These are phyloP conservation scores for Patellifolia procumbens DNA, from an alignment of 179 eudicot species.

Conservation along the genomic window DNA sequence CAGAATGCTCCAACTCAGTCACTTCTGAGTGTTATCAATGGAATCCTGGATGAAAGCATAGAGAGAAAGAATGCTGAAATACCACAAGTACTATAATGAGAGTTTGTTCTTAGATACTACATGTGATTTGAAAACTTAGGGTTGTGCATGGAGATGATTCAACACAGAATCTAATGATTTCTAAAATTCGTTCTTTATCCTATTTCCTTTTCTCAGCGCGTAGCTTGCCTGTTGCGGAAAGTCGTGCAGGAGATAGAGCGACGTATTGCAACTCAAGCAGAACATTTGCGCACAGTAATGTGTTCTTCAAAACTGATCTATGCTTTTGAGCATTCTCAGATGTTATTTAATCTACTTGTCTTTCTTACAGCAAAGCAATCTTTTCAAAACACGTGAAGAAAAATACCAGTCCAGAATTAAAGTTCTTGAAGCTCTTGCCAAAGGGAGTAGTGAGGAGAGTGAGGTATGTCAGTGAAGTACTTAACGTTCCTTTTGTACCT, in stretches of 20 bases:
- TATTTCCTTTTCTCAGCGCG: conserved; percentile 49
- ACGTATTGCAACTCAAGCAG: conserved; percentile 89
- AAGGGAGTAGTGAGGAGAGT: conserved; percentile 75
- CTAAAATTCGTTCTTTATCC: not conserved
- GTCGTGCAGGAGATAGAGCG: conserved; percentile 95
- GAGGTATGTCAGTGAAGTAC: conserved; percentile 43
- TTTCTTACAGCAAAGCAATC: conserved; percentile 73
- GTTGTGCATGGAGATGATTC: not conserved
- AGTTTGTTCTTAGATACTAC: conserved; percentile 1
- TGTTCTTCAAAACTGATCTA: not conserved
- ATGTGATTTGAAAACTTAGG: not conserved
- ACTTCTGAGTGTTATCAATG: conserved; percentile 74
- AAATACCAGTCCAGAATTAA: conserved; percentile 82
- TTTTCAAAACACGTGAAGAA: conserved; percentile 84
- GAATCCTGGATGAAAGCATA: conserved; percentile 82
- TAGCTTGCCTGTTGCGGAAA: conserved; percentile 81
- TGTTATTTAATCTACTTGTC: not conserved
- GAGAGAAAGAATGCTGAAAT: conserved; percentile 84
- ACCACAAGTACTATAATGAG: conserved; percentile 68
- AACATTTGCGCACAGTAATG: conserved; percentile 82
- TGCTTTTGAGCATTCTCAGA: not conserved
- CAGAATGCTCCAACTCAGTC: conserved; percentile 99
- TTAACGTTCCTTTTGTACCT: not conserved
- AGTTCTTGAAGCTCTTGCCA: conserved; percentile 92
- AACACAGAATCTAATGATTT: conserved; percentile 2